phyloP scores from a whole-genome alignment of 331 rosid species.

The Quercus tomentella region DNA sequence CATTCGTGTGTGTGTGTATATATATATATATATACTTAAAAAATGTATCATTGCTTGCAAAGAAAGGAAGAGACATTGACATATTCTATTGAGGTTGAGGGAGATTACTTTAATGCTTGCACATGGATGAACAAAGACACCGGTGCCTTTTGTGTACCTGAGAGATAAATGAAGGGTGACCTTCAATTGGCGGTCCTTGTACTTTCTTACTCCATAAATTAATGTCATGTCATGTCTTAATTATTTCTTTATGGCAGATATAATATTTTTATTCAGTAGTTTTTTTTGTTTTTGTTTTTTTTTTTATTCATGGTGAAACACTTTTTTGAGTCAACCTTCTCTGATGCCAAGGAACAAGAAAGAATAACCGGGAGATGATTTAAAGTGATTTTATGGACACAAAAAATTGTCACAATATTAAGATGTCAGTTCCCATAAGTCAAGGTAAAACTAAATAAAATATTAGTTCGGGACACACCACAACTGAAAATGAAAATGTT shows the following conservation, averaged over 20 bases:
- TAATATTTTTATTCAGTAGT: background rate
- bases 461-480: no score
- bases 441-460: no score
- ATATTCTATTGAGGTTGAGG: slow-evolving; percentile 18
- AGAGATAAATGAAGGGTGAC: slow-evolving; percentile 18
- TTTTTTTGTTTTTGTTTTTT: background rate
- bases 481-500: no score
- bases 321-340: no score
- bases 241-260: background rate
- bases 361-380: no score
- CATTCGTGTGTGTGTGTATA: background rate
- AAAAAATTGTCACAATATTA: no score
- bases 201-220: slow-evolving; percentile 7
- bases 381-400: no score
- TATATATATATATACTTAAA: background rate
- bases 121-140: slow-evolving; percentile 36
- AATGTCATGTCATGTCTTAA: background rate
- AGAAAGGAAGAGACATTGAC: slow-evolving; percentile 16
- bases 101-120: slow-evolving; percentile 33
- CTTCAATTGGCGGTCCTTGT: background rate
- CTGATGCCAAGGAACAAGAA: no score
- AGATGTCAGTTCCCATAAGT: no score
- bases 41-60: background rate
- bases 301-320: no score
- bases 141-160: slow-evolving; percentile 19